A percentile compares a stretch with the other conserved stretches of the same genome.
Evolutionary conservation across 1,284 basidiomycete species (phyloP).

Genomic region (Vanrija sp.): DNA sequence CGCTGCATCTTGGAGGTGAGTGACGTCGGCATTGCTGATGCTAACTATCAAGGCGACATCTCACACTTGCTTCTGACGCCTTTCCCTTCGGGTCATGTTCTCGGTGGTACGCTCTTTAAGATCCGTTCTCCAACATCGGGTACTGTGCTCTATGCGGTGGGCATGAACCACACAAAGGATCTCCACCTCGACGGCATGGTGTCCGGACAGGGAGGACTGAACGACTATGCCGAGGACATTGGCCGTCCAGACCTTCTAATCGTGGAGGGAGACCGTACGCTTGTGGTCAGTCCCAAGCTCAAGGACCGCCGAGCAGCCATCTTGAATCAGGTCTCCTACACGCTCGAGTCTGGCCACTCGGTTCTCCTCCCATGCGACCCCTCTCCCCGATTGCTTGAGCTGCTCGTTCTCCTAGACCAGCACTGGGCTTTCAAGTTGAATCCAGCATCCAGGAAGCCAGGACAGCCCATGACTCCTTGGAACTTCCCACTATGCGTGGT

Average conservation of each 20-base stretch:
- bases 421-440: constrained; percentile 85
- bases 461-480: constrained; percentile 46
- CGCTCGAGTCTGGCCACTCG: constrained; percentile 71
- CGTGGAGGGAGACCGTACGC: constrained; percentile 81
- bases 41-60: constrained; percentile 33
- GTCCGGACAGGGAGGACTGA: constrained; percentile 56
- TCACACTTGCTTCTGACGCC: constrained; percentile 80
- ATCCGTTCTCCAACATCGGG: constrained; percentile 94
- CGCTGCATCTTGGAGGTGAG: constrained; percentile 86
- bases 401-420: constrained; percentile 91
- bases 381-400: constrained; percentile 86
- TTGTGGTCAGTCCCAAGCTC: constrained; percentile 76
- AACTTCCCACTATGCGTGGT: constrained; percentile 81
- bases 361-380: constrained; percentile 90
- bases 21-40: constrained; percentile 3
- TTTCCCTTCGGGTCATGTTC: constrained; percentile 90
- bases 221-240: constrained; percentile 62
- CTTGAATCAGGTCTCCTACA: constrained; percentile 70
- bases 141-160: constrained; percentile 91
- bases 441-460: constrained; percentile 43
- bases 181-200: constrained; percentile 94
- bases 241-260: constrained; percentile 87
- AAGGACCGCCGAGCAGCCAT: constrained; percentile 88
- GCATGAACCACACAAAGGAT: constrained; percentile 95
- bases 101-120: constrained; percentile 98